phyloP scores from a whole-genome alignment of 495 filamentous ascomycete genomes.

The Penicillium taxi region DNA sequence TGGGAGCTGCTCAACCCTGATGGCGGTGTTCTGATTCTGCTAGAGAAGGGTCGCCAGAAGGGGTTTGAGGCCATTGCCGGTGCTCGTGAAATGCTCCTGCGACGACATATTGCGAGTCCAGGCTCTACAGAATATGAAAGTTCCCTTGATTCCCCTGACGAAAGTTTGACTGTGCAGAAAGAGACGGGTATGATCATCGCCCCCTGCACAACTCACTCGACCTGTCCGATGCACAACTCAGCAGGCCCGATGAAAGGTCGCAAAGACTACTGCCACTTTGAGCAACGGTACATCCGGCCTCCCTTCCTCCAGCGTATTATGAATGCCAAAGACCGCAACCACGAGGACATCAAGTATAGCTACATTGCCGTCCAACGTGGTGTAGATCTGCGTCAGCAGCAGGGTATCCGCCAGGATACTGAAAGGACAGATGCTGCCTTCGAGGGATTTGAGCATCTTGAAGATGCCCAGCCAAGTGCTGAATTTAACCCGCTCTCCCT shows the following conservation, averaged over 20 bases:
- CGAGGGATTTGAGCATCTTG: slow-evolving; percentile 37
- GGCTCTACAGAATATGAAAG: slow-evolving; percentile 40
- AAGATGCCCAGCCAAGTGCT: slow-evolving; percentile 7
- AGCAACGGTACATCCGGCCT: slow-evolving; percentile 80
- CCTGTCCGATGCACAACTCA: slow-evolving; percentile 78
- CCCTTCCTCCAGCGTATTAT: slow-evolving; percentile 73
- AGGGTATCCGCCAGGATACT: slow-evolving; percentile 33
- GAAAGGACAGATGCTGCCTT: slow-evolving; percentile 44
- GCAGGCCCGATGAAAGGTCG: slow-evolving; percentile 61
- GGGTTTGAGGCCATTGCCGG: slow-evolving; percentile 89
- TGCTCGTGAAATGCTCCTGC: slow-evolving; percentile 68
- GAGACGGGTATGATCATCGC: slow-evolving; percentile 89
- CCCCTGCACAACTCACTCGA: slow-evolving; percentile 84
- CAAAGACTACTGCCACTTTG: slow-evolving; percentile 87
- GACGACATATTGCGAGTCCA: slow-evolving; percentile 64
- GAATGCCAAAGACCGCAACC: slow-evolving; percentile 61
- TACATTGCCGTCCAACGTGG: slow-evolving; percentile 86
- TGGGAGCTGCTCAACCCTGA: slow-evolving; percentile 79
- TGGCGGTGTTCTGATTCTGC: slow-evolving; percentile 76
- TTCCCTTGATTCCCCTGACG: slow-evolving; percentile 28
- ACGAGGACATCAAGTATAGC: slow-evolving; percentile 84
- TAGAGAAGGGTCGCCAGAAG: slow-evolving; percentile 85
- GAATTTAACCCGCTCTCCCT: slow-evolving; percentile 56
- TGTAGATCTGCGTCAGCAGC: slow-evolving; percentile 38
- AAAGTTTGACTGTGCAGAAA: slow-evolving; percentile 38